Percentiles rank a stretch among this genome's conserved stretches.
Evolutionary conservation across 352 stramenopile genomes (phyloP).

Genomic region (Plasmopara viticola): DNA sequence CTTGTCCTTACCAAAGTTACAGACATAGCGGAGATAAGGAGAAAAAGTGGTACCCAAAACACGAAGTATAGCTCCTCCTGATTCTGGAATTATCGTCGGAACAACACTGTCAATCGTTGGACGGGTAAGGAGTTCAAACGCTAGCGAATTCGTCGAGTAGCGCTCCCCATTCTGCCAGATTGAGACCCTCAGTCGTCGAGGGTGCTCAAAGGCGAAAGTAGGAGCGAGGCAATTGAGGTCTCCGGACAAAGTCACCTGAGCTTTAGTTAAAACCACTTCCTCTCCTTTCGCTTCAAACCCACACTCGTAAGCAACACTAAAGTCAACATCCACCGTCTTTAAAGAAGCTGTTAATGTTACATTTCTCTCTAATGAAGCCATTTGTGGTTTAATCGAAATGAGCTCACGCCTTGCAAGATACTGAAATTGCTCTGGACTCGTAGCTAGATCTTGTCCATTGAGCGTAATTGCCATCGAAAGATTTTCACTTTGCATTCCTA

Average conservation of each 20-base stretch:
- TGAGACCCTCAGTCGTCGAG: constrained; percentile 15
- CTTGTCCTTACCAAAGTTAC: constrained; percentile 15
- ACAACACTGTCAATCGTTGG: constrained; percentile 15
- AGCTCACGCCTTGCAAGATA: constrained; percentile 24
- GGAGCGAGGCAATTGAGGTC: constrained; percentile 11
- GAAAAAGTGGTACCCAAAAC: constrained; percentile 18
- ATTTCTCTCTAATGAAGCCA: constrained; percentile 16
- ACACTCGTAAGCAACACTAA: constrained; percentile 19
- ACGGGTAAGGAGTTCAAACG: constrained; percentile 16
- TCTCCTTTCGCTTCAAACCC: constrained; percentile 16
- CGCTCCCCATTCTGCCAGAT: constrained; percentile 31
- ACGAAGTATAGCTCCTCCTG: constrained; percentile 12
- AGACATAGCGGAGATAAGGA: constrained; percentile 10
- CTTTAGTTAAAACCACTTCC: constrained; percentile 9
- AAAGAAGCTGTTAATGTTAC: constrained; percentile 18
- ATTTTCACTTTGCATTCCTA: constrained; percentile 6
- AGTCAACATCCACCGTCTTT: constrained; percentile 7
- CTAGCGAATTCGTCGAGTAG: constrained; percentile 24
- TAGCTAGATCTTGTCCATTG: constrained; percentile 23
- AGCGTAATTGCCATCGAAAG: constrained; percentile 19
- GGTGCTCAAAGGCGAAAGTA: not conserved
- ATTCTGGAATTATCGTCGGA: constrained; percentile 16
- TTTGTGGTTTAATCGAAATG: constrained; percentile 19
- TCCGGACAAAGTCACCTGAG: constrained; percentile 1
- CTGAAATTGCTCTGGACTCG: constrained; percentile 13